Percentiles rank a stretch among this genome's conserved stretches.
Conservation (phyloP, 2,329 filamentous ascomycete species). For the Tolypocladium tundrense region DNA sequence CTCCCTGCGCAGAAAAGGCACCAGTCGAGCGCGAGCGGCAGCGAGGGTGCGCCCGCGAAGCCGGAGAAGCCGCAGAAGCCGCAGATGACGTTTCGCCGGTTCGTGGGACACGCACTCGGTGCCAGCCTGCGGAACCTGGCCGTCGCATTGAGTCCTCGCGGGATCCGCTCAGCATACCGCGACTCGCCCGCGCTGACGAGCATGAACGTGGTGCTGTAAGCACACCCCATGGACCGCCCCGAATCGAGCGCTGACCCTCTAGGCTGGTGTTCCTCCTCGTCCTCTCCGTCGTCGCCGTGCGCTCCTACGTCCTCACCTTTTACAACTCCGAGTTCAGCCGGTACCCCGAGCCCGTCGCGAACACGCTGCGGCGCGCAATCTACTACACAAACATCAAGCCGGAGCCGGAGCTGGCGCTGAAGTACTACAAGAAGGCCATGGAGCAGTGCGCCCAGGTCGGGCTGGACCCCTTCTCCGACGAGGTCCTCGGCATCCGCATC, state of each 20-base stretch:
- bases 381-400: conserved; percentile 75
- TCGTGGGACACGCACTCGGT: conserved; percentile 17
- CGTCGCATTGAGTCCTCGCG: conserved; percentile 22
- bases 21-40: conserved; percentile 13
- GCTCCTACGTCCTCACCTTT: conserved; percentile 44
- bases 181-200: conserved; percentile 20
- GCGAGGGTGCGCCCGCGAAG: conserved; percentile 5
- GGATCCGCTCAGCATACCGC: conserved; percentile 22
- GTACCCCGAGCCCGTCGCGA: conserved; percentile 61
- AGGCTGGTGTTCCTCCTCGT: conserved; percentile 19
- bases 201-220: conserved; percentile 20
- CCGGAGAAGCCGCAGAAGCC: conserved; percentile 12
- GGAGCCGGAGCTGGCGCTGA: conserved; percentile 66
- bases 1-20: conserved; percentile 17
- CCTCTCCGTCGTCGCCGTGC: conserved; percentile 20
- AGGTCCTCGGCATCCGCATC: conserved; percentile 82
- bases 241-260: conserved; percentile 1
- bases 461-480: conserved; percentile 83
- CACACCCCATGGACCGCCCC: neutral
- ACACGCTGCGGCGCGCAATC: conserved; percentile 70
- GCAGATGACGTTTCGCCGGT: conserved; percentile 21
- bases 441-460: conserved; percentile 60
- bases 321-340: conserved; percentile 44
- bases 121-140: conserved; percentile 23
- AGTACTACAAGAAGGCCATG: conserved; percentile 75